Evolutionary conservation across 2,329 filamentous ascomycete species (phyloP).

Genomic region (Xylariales sp.): DNA sequence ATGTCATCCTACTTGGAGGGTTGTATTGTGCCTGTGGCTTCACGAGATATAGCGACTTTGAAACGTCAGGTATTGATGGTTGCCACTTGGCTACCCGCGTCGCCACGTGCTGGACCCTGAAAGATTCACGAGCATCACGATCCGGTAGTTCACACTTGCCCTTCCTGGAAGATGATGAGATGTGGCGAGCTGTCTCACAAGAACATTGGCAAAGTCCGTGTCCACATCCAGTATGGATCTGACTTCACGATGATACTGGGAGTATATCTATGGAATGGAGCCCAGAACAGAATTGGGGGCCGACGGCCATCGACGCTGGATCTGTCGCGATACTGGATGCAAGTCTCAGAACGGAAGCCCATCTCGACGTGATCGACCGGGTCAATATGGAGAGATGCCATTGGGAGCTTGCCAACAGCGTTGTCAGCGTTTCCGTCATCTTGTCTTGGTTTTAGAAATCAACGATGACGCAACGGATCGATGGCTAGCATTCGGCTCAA

Average conservation of each 20-base stretch:
- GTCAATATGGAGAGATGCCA: not conserved
- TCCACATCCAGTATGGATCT: not conserved
- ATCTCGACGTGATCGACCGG: not conserved
- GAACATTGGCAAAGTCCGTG: not conserved
- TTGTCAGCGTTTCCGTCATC: not conserved
- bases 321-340: not conserved
- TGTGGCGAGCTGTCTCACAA: not conserved
- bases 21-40: not conserved
- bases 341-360: not conserved
- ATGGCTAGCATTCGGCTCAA: too few species aligned
- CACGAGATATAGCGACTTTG: not conserved
- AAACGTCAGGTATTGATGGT: conserved; percentile 1
- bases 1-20: not conserved
- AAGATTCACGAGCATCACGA: not conserved
- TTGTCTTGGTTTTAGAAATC: not conserved
- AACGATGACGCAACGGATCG: not conserved
- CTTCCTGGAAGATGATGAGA: conserved; percentile 4
- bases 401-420: not conserved
- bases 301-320: not conserved
- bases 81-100: conserved; percentile 1
- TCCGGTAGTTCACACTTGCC: conserved; percentile 7
- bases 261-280: not conserved
- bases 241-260: not conserved
- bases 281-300: not conserved
- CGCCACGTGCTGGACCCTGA: not conserved